Evolutionary conservation across 23 red algal species (phyloP), one percentile per base, ranked within the genome.

Genomic region (Cyanidium caldarium): DNA sequence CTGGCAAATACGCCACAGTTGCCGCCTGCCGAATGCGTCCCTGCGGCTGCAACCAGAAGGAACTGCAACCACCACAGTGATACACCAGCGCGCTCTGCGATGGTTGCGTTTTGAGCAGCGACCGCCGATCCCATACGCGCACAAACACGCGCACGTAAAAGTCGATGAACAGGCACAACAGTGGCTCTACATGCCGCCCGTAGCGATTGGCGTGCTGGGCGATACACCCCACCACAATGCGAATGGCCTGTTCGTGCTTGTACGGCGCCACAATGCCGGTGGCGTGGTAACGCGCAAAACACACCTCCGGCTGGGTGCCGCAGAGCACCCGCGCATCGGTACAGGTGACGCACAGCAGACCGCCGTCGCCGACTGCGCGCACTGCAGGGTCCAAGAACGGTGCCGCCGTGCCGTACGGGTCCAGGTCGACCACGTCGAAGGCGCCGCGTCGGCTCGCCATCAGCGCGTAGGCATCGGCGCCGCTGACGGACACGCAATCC

Each of bases 71-170:
- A 0, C 42, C 33, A 34, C 89, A 95, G 57, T 77, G 70, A 44
- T 87, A 78, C 1, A 95, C 68, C 44, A 73, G 19, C 2, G 74
- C 84, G 43, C 66, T 80, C 29, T 44, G 67, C 36, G 72, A 77
- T 14, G 73, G 58, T n/a, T 75, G 75, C 25, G 46, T 65, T 38
- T 87, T 46, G 17, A 79, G 58, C 19, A 73, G 40, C 16, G 61
- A 46, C 44, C 69, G 70, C 13, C 51, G 65, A n/a, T 98, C 80
- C 25, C 65, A 17, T 12, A 88, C 80, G 1, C 80, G 71, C 34
- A 98, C 81, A 79, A 98, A 98, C 2, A 88, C 37, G 40, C 92
- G 79, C 23, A 98, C 80, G 39, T 98, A 98, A 81, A 98, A 88
- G 67, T 98, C 92, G 73, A 98, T 88, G 73, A 73, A 86, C 61